Evolutionary conservation across 352 stramenopile genomes (phyloP), one percentile per base, ranked within the genome.

Genomic region (Aphanomyces stellatus): DNA sequence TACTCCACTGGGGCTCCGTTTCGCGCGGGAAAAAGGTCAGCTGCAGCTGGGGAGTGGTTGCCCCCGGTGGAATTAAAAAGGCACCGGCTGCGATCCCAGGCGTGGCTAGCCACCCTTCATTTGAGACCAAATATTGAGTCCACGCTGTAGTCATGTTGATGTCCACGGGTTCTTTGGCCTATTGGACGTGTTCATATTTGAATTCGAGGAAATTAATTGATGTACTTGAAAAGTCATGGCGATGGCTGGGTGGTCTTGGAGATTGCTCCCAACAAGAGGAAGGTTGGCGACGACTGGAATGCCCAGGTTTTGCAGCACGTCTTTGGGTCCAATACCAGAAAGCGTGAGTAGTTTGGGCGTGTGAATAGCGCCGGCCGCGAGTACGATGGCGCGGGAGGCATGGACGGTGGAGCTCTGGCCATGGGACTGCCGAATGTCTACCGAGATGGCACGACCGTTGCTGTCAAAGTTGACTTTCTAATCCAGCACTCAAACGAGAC

Each of bases 191-290:
- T 2, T 46, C 13, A n/a, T 46, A 46, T 46, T 46, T 2, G 33
- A 35, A 22, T 64, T 22, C 33, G 17, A 22, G 24, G 33, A 19
- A 11, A 22, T 25, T 19, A 28, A 30, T 35, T 27, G 31, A 1
- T 74, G 53, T 27, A 73, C 78, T 63, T 82, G 63, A 64, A 90
- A 95, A n/a, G 76, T 76, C 57, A 97, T 74, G 4, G 76, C 85
- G 5, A 96, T 68, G 30, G 88, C 88, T 4, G 86, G 88, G 51
- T 96, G 89, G 61, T 97, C 89, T 61, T 96, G 88, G 17, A 97
- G 69, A 61, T 96, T 96, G 76, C 86, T 88, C 3, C 90, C 90
- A 2, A 97, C 87, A 15, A 77, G 80, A 24, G 85, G 62, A 11
- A 93, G 69, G 49, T 90, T 74, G 13, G 90, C 88, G 53, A 85